phyloP scores from a whole-genome alignment of 108 stramenopile species.

The Chaetoceros tenuissimus region DNA sequence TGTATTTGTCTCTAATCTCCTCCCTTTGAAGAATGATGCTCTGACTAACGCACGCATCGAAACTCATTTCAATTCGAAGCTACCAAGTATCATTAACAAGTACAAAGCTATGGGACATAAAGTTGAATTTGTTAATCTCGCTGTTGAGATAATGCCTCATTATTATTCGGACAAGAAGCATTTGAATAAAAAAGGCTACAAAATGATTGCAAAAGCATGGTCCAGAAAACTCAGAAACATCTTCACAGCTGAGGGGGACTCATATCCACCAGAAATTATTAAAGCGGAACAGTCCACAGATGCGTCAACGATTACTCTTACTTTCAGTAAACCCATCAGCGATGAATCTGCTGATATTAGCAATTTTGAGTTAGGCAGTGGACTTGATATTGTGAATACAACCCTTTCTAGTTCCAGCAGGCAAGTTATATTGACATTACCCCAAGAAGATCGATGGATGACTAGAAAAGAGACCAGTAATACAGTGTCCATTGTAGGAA shows the following conservation, averaged over 20 bases:
- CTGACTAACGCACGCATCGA: neutral
- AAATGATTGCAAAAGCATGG: neutral
- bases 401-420: neutral
- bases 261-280: neutral
- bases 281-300: neutral
- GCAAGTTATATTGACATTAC: neutral
- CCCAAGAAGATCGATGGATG: too few relatives aligned
- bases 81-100: neutral
- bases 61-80: neutral
- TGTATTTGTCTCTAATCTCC: neutral
- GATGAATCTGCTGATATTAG: neutral
- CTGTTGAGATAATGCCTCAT: neutral
- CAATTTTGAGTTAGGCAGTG: neutral
- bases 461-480: neutral
- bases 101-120: neutral
- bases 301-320: neutral
- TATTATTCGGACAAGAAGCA: neutral
- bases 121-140: neutral
- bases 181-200: neutral
- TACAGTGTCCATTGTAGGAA: neutral
- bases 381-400: neutral
- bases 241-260: neutral
- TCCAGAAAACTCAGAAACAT: neutral
- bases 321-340: neutral
- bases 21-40: neutral